phyloP scores from a whole-genome alignment of 352 stramenopile genomes.

The Pythium aristosporum region DNA sequence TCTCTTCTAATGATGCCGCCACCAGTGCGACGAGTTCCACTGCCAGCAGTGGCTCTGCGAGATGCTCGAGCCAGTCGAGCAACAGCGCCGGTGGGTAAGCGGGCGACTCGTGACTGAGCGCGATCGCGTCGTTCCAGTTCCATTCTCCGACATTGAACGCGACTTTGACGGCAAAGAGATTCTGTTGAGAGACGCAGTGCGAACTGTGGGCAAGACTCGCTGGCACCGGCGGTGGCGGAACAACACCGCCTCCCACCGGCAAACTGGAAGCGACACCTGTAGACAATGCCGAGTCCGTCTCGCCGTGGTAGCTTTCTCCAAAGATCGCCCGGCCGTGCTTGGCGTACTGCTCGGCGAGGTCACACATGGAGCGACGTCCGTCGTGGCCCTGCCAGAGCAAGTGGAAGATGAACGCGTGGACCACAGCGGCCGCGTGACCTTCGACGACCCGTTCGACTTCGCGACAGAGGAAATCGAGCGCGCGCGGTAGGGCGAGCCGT shows the following conservation, averaged over 20 bases:
- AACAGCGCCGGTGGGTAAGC: slow-evolving; percentile 47
- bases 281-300: background rate
- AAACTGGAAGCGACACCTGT: background rate
- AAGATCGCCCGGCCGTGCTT: slow-evolving; percentile 22
- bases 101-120: slow-evolving; percentile 18
- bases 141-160: slow-evolving; percentile 74
- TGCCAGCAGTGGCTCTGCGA: slow-evolving; percentile 53
- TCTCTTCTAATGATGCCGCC: slow-evolving; percentile 9
- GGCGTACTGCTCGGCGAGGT: slow-evolving; percentile 9
- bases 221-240: slow-evolving; percentile 28
- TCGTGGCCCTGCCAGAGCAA: slow-evolving; percentile 19
- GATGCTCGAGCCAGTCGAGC: slow-evolving; percentile 81
- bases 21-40: slow-evolving; percentile 30
- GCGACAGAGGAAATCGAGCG: slow-evolving; percentile 61
- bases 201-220: slow-evolving; percentile 12
- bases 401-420: slow-evolving; percentile 23
- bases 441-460: slow-evolving; percentile 42
- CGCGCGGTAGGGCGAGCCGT: slow-evolving; percentile 42
- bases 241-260: background rate
- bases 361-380: background rate
- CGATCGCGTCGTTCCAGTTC: slow-evolving; percentile 52
- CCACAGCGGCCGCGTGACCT: slow-evolving; percentile 19
- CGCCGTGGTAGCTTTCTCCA: slow-evolving; percentile 10
- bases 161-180: slow-evolving; percentile 69
- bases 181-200: slow-evolving; percentile 34